A percentile compares a stretch with the other conserved stretches of the same genome.
phyloP scores from a whole-genome alignment of 2,329 filamentous ascomycete genomes.

The Calcarisporium arbuscula region DNA sequence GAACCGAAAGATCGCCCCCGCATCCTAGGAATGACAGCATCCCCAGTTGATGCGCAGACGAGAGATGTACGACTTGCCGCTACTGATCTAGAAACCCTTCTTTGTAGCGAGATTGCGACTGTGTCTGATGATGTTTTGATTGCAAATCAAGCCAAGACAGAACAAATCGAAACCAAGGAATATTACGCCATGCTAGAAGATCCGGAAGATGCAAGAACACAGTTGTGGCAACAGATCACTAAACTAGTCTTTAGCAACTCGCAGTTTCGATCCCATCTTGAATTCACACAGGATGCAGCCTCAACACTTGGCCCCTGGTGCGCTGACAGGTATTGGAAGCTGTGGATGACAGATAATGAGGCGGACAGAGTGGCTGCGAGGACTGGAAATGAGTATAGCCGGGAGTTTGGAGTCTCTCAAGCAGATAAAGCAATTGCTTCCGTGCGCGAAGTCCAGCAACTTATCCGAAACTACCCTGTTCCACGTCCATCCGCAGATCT shows the following conservation, averaged over 20 bases:
- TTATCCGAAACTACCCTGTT: slow-evolving; percentile 48
- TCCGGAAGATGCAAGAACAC: slow-evolving; percentile 50
- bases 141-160: slow-evolving; percentile 14
- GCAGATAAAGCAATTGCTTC: slow-evolving; percentile 45
- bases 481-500: slow-evolving; percentile 24
- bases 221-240: slow-evolving; percentile 54
- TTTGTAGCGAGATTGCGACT: slow-evolving; percentile 81
- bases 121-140: slow-evolving; percentile 35
- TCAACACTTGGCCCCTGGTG: slow-evolving; percentile 76
- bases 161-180: slow-evolving; percentile 44
- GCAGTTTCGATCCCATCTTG: slow-evolving; percentile 51
- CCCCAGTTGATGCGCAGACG: slow-evolving; percentile 77
- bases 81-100: slow-evolving; percentile 64
- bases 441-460: slow-evolving; percentile 50
- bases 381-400: slow-evolving; percentile 32
- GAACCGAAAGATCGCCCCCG: slow-evolving; percentile 53
- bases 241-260: slow-evolving; percentile 31
- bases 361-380: slow-evolving; percentile 54
- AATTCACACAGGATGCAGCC: slow-evolving; percentile 52
- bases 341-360: slow-evolving; percentile 59
- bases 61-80: slow-evolving; percentile 63
- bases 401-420: slow-evolving; percentile 10
- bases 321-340: slow-evolving; percentile 73
- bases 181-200: slow-evolving; percentile 37
- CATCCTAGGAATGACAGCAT: slow-evolving; percentile 95